Percentiles rank a stretch among this genome's conserved stretches.
Conservation (phyloP, 2,329 filamentous ascomycete genomes). For the Colletotrichum sp. region DNA sequence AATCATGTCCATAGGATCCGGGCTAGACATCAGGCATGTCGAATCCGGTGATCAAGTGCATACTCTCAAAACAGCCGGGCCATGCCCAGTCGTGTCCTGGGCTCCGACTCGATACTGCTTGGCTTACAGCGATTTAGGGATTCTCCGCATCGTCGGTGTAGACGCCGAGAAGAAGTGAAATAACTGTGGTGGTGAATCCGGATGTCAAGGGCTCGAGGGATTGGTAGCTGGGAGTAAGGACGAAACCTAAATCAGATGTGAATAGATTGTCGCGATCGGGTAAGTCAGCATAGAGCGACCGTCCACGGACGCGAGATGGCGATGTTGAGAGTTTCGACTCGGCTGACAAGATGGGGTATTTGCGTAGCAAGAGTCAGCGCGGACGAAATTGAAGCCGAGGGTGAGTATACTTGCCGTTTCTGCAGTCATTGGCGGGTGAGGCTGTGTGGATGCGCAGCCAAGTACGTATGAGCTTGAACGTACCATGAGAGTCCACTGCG, state of each 20-base stretch:
- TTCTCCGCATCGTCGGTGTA: conserved; percentile 71
- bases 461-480: not conserved
- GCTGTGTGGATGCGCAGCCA: not conserved
- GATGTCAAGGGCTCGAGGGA: not conserved
- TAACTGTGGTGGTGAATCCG: not conserved
- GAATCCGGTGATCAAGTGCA: conserved; percentile 78
- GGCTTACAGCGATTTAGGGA: conserved; percentile 74
- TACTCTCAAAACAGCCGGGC: conserved; percentile 70
- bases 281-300: not conserved
- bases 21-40: conserved; percentile 72
- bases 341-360: not conserved
- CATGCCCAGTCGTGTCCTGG: conserved; percentile 74
- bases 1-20: conserved; percentile 47
- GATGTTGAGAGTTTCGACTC: not conserved
- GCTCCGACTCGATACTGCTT: conserved; percentile 76
- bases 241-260: not conserved
- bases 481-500: not conserved
- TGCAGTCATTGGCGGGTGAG: not conserved
- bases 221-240: not conserved
- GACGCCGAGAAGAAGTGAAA: conserved; percentile 50
- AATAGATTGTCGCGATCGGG: not conserved
- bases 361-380: not conserved
- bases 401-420: not conserved
- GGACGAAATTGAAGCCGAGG: not conserved
- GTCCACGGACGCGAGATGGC: not conserved